Evolutionary conservation across 495 filamentous ascomycete species (phyloP), one percentile per base, ranked within the genome.

Genomic region (Lepidopterella palustris): DNA sequence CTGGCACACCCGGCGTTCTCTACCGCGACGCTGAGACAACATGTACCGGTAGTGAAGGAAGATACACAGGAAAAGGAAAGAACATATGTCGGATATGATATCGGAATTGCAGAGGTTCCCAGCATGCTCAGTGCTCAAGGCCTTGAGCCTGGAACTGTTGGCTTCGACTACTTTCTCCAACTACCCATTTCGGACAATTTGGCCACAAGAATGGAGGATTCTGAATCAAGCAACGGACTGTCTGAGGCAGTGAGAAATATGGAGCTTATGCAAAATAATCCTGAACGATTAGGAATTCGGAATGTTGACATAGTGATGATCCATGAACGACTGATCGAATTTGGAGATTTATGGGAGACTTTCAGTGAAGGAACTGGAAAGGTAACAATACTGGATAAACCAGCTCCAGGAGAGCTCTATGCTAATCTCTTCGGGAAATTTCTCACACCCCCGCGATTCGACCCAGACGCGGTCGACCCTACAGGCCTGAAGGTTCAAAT

Each of bases 101-200:
- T 71, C 59, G 82, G 67, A 72, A 79, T 78, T 65, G 81, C 72
- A 67, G 87, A 82, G 63, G 72, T 80, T 2, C 87, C 88, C 5
- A 87, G 80, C 70, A 92, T 91, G 87, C 76, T 90, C 45, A 85
- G 84, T 65, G 84, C 82, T 71, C 83, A 85, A 57, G 84, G 87
- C 45, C 73, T 81, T 40, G 88, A 92, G 67, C 82, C 83, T 40
- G 88, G 88, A 4, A 86, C 86, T 31, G 72, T 90, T 24, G 88
- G 87, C n/a, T 89, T 84, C 64, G 80, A 84, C 58, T 82, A 87
- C 52, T 89, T 85, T 18, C 74, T 91, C 20, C 86, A 91, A 70
- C 72, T 87, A 18, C 75, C 80, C 0, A 79, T 86, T 23, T 81
- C 84, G 13, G 88, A 90, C 67, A 76, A 80, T 5, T 66, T 84